A percentile compares a stretch with the other conserved stretches of the same genome.
Conservation (phyloP, 2,329 filamentous ascomycete species). For the Paramyrothecium roridum region DNA sequence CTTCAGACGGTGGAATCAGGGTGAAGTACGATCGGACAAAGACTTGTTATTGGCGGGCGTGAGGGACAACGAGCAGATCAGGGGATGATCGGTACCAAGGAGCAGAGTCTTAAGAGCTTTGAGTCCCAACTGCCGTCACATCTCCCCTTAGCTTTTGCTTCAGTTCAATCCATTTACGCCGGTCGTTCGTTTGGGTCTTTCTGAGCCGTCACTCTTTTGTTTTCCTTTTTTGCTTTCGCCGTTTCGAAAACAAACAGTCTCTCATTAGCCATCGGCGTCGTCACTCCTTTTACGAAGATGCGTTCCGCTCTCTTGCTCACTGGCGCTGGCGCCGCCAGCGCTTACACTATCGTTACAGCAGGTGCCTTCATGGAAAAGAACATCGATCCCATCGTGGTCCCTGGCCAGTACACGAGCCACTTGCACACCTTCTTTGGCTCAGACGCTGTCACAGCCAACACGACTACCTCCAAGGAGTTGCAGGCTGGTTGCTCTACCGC, state of each 20-base stretch:
- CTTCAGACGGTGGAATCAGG: no score
- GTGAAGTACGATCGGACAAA: no score
- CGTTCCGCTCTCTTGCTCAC: neutral
- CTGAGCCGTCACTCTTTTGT: neutral
- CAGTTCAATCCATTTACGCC: neutral
- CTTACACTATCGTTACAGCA: neutral
- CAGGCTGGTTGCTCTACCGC: neutral
- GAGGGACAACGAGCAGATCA: slow-evolving; percentile 10
- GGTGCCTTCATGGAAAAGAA: neutral
- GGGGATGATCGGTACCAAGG: neutral
- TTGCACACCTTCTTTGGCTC: neutral
- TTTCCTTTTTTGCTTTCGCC: neutral
- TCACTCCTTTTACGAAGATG: neutral
- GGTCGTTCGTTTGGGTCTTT: neutral
- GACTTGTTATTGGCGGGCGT: no score
- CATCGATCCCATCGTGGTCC: neutral
- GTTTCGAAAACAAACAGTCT: no score
- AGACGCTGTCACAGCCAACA: neutral
- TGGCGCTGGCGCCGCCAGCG: neutral
- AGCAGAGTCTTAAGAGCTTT: no score
- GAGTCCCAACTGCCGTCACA: neutral
- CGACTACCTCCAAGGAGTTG: neutral
- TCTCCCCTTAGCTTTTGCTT: neutral
- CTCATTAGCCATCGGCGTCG: no score
- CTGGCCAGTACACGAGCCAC: neutral